phyloP scores from a whole-genome alignment of 2,329 filamentous ascomycete species.

The Aschersonia sp. region DNA sequence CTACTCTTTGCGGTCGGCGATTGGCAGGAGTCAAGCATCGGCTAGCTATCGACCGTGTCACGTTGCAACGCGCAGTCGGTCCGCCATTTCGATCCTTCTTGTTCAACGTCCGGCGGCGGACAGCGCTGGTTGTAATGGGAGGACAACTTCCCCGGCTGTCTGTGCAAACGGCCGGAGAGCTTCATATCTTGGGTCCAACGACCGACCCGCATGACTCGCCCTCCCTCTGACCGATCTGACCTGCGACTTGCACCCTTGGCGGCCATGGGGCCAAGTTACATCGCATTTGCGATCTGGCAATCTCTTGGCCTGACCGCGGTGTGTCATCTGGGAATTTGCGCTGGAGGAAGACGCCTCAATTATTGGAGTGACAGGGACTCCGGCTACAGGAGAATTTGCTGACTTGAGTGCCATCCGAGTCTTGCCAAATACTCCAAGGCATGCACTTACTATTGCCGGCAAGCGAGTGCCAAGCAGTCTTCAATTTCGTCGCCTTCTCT shows the following conservation, averaged over 20 bases:
- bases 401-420: too few species aligned
- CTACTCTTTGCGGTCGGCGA: neutral
- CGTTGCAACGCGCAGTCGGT: neutral
- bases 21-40: too few species aligned
- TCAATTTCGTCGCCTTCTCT: too few species aligned
- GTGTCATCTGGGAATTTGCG: neutral
- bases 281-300: neutral
- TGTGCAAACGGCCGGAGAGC: neutral
- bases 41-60: neutral
- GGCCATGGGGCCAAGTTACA: neutral
- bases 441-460: too few species aligned
- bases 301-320: neutral
- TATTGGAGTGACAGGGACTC: too few species aligned
- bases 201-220: neutral
- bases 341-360: neutral
- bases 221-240: neutral
- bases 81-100: too few species aligned
- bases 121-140: too few species aligned
- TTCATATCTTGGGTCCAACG: neutral
- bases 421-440: too few species aligned
- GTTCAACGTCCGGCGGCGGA: too few species aligned
- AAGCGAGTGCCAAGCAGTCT: too few species aligned
- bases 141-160: neutral
- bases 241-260: neutral
- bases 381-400: too few species aligned